A percentile compares a stretch with the other conserved stretches of the same genome.
Conservation (phyloP, 805 yeast species). For the Candida maris region DNA sequence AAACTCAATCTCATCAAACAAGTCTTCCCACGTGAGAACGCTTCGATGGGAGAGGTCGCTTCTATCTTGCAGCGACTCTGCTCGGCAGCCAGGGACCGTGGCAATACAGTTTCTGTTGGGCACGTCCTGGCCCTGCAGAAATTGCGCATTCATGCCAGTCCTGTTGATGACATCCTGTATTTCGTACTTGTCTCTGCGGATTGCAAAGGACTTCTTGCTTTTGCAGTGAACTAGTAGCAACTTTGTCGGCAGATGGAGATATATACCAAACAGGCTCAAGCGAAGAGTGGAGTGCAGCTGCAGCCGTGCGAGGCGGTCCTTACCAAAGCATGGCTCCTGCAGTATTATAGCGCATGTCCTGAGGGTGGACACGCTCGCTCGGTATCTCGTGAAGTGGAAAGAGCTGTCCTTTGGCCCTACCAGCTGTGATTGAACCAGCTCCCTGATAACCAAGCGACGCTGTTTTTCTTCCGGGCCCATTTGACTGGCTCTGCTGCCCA, state of each 20-base stretch:
- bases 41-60: neutral
- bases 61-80: too few relatives aligned
- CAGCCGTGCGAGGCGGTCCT: constrained; percentile 1
- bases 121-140: constrained; percentile 1
- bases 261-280: constrained; percentile 27
- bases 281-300: constrained; percentile 17
- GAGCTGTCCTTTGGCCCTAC: constrained; percentile 23
- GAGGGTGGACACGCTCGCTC: constrained; percentile 16
- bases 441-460: too few relatives aligned
- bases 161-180: constrained; percentile 28
- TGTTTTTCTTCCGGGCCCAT: too few relatives aligned
- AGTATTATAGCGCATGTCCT: constrained; percentile 13
- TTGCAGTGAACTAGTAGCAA: constrained; percentile 20
- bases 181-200: constrained; percentile 21
- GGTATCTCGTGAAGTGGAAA: constrained; percentile 18
- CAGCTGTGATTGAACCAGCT: constrained; percentile 18
- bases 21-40: constrained; percentile 6
- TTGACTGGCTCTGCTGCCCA: too few relatives aligned
- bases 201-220: constrained; percentile 22
- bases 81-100: too few relatives aligned
- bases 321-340: constrained; percentile 13
- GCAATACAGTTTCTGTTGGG: constrained; percentile 9
- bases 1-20: constrained; percentile 11
- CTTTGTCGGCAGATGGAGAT: constrained; percentile 20
- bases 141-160: constrained; percentile 15